Percentiles rank a stretch among this genome's conserved stretches.
These are phyloP conservation scores for Calycina herbarum DNA, from an alignment of 2,329 filamentous ascomycete species.

Conservation along the genomic window DNA sequence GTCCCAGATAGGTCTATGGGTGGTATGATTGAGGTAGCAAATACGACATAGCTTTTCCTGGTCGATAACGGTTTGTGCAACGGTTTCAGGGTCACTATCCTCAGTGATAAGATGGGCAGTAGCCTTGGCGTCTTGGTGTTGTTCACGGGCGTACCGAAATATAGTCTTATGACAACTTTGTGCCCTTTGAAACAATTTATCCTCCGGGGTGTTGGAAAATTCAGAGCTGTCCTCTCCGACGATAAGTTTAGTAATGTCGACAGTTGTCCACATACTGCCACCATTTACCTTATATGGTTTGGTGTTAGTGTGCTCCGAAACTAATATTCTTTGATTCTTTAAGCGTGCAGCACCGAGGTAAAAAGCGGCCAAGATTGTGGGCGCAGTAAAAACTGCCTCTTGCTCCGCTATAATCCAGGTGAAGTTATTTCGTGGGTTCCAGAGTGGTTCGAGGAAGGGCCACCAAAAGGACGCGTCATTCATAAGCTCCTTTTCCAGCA, in stretches of 20 bases:
- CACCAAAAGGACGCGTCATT: not conserved
- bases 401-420: not conserved
- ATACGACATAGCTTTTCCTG: not conserved
- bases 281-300: not conserved
- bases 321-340: not conserved
- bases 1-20: not conserved
- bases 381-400: not conserved
- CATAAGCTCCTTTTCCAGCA: not conserved
- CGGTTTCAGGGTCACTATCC: no score
- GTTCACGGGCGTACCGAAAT: not conserved
- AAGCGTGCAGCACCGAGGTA: not conserved
- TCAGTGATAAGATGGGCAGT: no score
- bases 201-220: not conserved
- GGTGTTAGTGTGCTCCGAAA: not conserved
- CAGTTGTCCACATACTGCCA: not conserved
- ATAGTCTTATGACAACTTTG: not conserved
- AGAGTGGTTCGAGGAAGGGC: not conserved
- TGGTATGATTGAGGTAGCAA: not conserved
- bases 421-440: not conserved
- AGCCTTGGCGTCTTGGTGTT: no score
- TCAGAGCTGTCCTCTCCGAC: not conserved
- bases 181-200: conserved; percentile 1
- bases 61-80: not conserved
- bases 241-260: not conserved
- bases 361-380: not conserved